Conservation (phyloP, 2,329 filamentous ascomycete species). For the Xylaria sp. region DNA sequence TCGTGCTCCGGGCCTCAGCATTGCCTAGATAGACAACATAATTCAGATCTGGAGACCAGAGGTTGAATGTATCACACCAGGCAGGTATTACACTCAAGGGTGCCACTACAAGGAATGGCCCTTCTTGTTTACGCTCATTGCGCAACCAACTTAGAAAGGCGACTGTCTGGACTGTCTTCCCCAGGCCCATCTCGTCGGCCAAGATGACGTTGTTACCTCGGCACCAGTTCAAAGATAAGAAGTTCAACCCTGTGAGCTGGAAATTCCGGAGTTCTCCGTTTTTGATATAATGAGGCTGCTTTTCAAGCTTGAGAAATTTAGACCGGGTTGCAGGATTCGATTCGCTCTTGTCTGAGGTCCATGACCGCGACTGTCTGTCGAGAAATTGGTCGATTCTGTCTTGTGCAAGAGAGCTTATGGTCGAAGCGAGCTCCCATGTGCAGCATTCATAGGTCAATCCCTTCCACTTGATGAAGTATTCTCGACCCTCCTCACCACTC, state of each 20-base stretch:
- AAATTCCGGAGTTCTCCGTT: conserved; percentile 90
- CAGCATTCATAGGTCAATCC: conserved; percentile 91
- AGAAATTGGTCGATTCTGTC: conserved; percentile 91
- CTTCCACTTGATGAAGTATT: conserved; percentile 98
- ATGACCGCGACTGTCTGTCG: conserved; percentile 82
- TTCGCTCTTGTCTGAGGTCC: conserved; percentile 82
- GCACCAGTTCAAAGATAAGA: conserved; percentile 95
- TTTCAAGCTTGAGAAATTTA: conserved; percentile 77
- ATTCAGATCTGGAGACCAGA: conserved; percentile 95
- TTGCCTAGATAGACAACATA: conserved; percentile 97
- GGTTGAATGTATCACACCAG: conserved; percentile 97
- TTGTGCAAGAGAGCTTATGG: conserved; percentile 83
- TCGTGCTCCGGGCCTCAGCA: conserved; percentile 84
- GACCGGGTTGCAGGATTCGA: conserved; percentile 79
- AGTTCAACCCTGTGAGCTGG: conserved; percentile 93
- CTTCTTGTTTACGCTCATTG: conserved; percentile 88
- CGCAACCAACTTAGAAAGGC: conserved; percentile 97
- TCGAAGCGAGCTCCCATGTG: conserved; percentile 86
- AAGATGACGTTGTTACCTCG: conserved; percentile 94
- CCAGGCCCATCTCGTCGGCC: conserved; percentile 97
- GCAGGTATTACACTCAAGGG: conserved; percentile 96
- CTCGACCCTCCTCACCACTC: conserved; percentile 80
- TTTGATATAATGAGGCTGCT: conserved; percentile 86
- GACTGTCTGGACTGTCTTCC: conserved; percentile 97
- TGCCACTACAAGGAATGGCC: conserved; percentile 96